Evolutionary conservation across 192 early-diverging fungal species (phyloP), one percentile per base, ranked within the genome.

Genomic region (Gaertneriomyces sp.): DNA sequence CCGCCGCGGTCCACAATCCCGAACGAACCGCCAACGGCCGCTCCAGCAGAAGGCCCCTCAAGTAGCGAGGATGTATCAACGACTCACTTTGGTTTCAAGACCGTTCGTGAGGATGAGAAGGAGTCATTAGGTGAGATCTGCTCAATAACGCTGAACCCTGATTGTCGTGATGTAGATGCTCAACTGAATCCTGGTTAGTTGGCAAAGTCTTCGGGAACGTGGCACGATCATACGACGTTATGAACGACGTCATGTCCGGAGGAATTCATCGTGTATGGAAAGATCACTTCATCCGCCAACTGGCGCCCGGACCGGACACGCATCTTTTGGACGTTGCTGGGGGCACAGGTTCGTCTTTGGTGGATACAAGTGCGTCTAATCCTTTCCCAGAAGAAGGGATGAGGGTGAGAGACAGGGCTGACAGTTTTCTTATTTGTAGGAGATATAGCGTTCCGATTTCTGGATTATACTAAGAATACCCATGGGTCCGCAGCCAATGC

Each of bases 231-330:
- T 99, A 99, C 79, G 96, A 99, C 73, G 60, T 95, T 9, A 98
- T 99, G 96, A 98, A 98, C 80, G 95, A 98, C 61, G 88, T 90
- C 16, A 98, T 98, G 95, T 90, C 88, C 70, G 77, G 83, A 39
- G 96, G 96, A 39, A 76, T 99, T 17, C 95, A 99, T 73, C 85
- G 95, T 57, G 70, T 96, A 41, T 99, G 96, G 96, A 99, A 99
- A 69, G 93, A 96, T 68, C 85, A 93, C 69, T 91, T 92, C 73
- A 90, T 99, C 60, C 81, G 85, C 20, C 79, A 74, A 17, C 80
- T 99, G 77, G 86, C 91, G 1, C 93, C 96, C 0, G 74, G 83
- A 3, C 88, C 88, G 5, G 85, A 84, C 7, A 94, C 93, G 40
- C 87, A 84, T 56, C 82, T 98, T 5, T 76, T 99, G 46, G 96